Base-by-base conservation (phyloP, 352 stramenopile genomes). In the Pythium plurisporium region DNA sequence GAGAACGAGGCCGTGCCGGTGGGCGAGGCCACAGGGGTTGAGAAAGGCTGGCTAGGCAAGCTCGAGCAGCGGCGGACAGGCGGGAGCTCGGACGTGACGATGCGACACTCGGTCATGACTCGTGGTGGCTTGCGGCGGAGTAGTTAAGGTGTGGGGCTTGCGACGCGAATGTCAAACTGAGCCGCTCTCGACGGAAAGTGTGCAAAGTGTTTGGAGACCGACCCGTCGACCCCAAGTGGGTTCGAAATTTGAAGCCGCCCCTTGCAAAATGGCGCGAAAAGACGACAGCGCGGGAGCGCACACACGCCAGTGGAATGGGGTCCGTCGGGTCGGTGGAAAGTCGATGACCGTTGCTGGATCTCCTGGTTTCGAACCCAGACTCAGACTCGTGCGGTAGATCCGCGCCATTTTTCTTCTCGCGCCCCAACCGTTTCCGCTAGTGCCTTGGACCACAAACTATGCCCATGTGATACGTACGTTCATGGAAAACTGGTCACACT, bases 251-350 rank as follows among this genome's bases (percentile, higher is more conserved):
- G 47, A 58, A 64, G 45, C 56, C 48, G 20, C 46, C 42, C 7
- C 25, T 22, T 15, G 40, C n/a, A 53, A 64, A 53, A 57, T 56
- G 56, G 56, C 56, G 56, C 54, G 54, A 62, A 62, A 55, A 53
- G 11, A 26, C n/a, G 31, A n/a, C 5, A 37, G 31, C 41, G 40
- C 30, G 49, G 34, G 49, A 43, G 23, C 55, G 15, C 56, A 23
- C 37, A 25, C 37, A 52, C 34, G 44, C 34, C 43, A 62, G 31
- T 14, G 11, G 37, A n/a, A n/a, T n/a, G n/a, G 15, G 9, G 9
- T 10, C 15, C 33, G 9, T 15, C 33, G 10, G 9, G 33, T 38
- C 33, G 33, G 10, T 38, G 9, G 33, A 38, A 38, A 38, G 33
- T 38, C 33, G 33, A 38, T 15, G 15, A 15, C 33, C 33, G 33